A percentile compares a stretch with the other conserved stretches of the same genome.
phyloP scores from a whole-genome alignment of 1,284 basidiomycete species.

The Laetiporus sulphureus region DNA sequence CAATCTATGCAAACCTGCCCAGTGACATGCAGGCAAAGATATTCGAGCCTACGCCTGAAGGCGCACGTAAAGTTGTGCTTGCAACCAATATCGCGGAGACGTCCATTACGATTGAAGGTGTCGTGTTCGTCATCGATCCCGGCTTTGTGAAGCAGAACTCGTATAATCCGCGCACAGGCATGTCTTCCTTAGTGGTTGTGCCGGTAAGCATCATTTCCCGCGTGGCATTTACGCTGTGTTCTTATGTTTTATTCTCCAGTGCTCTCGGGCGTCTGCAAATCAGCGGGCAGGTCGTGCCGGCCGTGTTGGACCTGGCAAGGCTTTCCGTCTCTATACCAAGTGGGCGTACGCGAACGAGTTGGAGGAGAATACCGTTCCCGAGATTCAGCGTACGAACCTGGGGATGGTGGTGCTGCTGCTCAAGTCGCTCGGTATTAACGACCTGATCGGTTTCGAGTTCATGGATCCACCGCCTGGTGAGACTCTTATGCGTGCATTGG shows the following conservation, averaged over 20 bases:
- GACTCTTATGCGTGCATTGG: slow-evolving; percentile 94
- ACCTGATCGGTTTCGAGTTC: slow-evolving; percentile 98
- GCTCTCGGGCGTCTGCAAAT: slow-evolving; percentile 94
- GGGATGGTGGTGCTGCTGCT: slow-evolving; percentile 94
- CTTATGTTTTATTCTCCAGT: slow-evolving; percentile 39
- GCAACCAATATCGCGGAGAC: slow-evolving; percentile 99
- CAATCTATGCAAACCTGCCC: slow-evolving; percentile 97
- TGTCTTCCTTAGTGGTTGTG: slow-evolving; percentile 92
- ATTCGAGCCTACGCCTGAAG: slow-evolving; percentile 96
- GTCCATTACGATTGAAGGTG: slow-evolving; percentile 95
- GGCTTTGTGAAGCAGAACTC: slow-evolving; percentile 98
- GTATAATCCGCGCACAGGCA: slow-evolving; percentile 93
- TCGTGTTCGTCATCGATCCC: slow-evolving; percentile 97
- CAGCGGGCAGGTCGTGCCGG: slow-evolving; percentile 97
- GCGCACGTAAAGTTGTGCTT: slow-evolving; percentile 93
- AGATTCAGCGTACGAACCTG: slow-evolving; percentile 96
- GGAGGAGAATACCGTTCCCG: slow-evolving; percentile 94
- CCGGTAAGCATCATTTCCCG: slow-evolving; percentile 54
- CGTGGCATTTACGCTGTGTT: slow-evolving; percentile 5
- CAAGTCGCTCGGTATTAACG: slow-evolving; percentile 95
- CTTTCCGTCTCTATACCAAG: slow-evolving; percentile 96
- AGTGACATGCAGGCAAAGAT: slow-evolving; percentile 99
- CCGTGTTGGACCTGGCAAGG: slow-evolving; percentile 96
- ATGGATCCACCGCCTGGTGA: slow-evolving; percentile 98
- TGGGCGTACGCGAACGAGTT: slow-evolving; percentile 95